Evolutionary conservation across 352 stramenopile species (phyloP).

Genomic region (Globisporangium cederbergense): DNA sequence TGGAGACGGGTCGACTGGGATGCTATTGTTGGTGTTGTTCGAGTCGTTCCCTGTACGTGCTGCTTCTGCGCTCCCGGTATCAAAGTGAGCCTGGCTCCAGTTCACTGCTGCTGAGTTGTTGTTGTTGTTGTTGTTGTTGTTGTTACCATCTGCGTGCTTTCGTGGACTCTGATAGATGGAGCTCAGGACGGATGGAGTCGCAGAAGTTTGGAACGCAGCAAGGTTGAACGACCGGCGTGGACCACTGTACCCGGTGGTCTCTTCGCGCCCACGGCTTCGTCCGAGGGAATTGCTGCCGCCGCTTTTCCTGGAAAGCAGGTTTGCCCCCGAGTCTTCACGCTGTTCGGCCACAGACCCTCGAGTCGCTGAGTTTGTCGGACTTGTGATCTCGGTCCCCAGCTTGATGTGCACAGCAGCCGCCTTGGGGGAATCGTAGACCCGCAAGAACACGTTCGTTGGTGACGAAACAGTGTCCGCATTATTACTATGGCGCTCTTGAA

Average conservation of each 20-base stretch:
- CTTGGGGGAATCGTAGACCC: constrained; percentile 65
- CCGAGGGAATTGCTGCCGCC: constrained; percentile 6
- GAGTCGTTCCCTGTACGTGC: not conserved
- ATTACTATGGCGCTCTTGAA: not conserved
- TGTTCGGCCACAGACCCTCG: not conserved
- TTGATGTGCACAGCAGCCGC: constrained; percentile 33
- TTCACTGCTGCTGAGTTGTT: constrained; percentile 25
- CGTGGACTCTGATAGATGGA: constrained; percentile 17
- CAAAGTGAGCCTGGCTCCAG: constrained; percentile 44
- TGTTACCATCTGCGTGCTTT: constrained; percentile 14
- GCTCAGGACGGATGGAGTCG: not conserved
- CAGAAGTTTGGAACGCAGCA: constrained; percentile 42
- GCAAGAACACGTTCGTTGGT: constrained; percentile 56
- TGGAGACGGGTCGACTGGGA: constrained; percentile 21
- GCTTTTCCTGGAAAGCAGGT: constrained; percentile 12
- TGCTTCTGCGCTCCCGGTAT: constrained; percentile 7
- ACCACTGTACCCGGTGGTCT: constrained; percentile 24
- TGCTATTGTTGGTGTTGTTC: constrained; percentile 17
- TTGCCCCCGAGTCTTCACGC: not conserved
- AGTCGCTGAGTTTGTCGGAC: constrained; percentile 11
- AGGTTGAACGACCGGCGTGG: constrained; percentile 49
- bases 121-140: constrained; percentile 16
- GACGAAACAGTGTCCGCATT: constrained; percentile 19
- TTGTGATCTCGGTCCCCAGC: constrained; percentile 10
- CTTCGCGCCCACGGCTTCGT: constrained; percentile 22